Conservation (phyloP, 345 rosid genomes). For the Brassica nigra region DNA sequence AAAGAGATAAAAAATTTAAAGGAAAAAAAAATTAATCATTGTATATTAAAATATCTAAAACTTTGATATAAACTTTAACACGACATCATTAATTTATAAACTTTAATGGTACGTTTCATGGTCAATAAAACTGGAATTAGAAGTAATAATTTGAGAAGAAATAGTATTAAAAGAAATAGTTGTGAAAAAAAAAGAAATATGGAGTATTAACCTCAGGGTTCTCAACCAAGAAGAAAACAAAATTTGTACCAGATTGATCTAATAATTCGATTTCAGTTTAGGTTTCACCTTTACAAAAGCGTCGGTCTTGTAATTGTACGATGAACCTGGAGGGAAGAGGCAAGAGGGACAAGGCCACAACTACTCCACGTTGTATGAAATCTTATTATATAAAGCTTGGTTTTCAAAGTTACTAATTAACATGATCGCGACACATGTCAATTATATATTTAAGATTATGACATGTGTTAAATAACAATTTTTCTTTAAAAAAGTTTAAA, state of each 20-base stretch:
- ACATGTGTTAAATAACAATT: no score
- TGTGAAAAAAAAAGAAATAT: no score
- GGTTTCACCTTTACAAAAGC: constrained; percentile 27
- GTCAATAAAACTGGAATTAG: not conserved
- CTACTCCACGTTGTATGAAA: constrained; percentile 30
- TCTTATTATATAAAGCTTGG: no score
- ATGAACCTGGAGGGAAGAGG: constrained; percentile 13
- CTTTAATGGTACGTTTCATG: not conserved
- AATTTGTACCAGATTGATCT: not conserved
- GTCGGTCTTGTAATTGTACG: constrained; percentile 26
- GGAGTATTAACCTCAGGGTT: not conserved
- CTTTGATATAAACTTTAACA: not conserved
- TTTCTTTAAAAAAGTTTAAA: no score
- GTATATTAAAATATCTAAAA: no score
- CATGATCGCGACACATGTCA: no score
- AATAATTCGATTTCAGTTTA: not conserved
- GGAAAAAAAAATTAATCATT: no score
- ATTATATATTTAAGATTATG: no score
- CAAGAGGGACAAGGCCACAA: constrained; percentile 17
- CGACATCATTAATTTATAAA: no score
- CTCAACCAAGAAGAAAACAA: constrained; percentile 3
- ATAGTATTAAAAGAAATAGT: not conserved
- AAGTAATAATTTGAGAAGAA: not conserved
- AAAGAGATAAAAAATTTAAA: not conserved
- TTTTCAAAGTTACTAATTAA: no score